Evolutionary conservation across 352 stramenopile species (phyloP).

Genomic region (Globisporangium rhizosaccharum): DNA sequence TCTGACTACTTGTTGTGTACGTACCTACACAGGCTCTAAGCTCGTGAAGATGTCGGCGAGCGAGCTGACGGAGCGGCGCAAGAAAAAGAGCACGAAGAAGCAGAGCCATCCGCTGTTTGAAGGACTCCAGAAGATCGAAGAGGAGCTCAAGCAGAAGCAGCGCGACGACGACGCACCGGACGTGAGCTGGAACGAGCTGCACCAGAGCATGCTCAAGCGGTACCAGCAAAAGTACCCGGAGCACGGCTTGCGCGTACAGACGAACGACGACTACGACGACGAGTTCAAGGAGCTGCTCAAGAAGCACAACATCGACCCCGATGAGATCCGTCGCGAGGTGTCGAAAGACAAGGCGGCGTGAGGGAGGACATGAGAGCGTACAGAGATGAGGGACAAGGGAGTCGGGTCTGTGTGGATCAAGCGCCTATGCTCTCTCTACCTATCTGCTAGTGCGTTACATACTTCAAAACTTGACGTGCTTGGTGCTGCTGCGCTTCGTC

Average conservation of each 20-base stretch:
- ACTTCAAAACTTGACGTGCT: slow-evolving; percentile 46
- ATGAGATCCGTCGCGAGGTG: slow-evolving; percentile 41
- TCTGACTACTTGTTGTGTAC: background rate
- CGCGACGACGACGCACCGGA: slow-evolving; percentile 34
- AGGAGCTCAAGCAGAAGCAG: slow-evolving; percentile 59
- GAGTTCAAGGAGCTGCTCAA: slow-evolving; percentile 79
- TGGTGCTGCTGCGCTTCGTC: slow-evolving; percentile 10
- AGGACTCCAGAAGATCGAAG: slow-evolving; percentile 65
- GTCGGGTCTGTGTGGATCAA: no score
- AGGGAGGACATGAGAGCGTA: no score
- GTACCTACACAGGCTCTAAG: slow-evolving; percentile 20
- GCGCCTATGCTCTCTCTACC: no score
- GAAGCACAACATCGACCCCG: slow-evolving; percentile 69
- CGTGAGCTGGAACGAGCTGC: slow-evolving; percentile 81
- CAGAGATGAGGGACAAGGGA: no score
- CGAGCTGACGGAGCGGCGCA: slow-evolving; percentile 15
- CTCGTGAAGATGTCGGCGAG: slow-evolving; percentile 28
- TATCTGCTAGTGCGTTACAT: background rate
- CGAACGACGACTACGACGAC: slow-evolving; percentile 74
- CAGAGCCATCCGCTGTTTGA: slow-evolving; percentile 68
- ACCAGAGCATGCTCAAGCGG: slow-evolving; percentile 56
- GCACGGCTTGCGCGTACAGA: slow-evolving; percentile 43
- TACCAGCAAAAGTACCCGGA: slow-evolving; percentile 81
- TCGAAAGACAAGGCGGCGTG: slow-evolving; percentile 18
- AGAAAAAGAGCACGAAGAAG: slow-evolving; percentile 26